phyloP scores from a whole-genome alignment of 2,329 filamentous ascomycete genomes.

The Hypoxylon sp. region DNA sequence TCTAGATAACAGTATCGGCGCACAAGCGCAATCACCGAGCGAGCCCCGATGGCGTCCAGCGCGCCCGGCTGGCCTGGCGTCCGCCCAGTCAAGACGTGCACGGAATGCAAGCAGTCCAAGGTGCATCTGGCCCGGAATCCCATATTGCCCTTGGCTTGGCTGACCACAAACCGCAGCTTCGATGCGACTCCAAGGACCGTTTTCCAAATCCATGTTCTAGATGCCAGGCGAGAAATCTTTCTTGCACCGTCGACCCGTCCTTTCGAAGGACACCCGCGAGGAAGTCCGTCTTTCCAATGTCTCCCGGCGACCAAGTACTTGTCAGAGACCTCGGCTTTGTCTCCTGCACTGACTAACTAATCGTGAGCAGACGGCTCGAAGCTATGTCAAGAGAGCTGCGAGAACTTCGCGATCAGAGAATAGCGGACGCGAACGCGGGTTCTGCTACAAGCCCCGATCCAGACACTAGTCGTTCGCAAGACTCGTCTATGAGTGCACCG shows the following conservation, averaged over 20 bases:
- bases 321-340: not conserved
- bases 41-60: slow-evolving; percentile 34
- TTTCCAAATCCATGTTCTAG: slow-evolving; percentile 45
- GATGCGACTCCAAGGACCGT: slow-evolving; percentile 45
- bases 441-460: slow-evolving; percentile 38
- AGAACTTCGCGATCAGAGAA: slow-evolving; percentile 42
- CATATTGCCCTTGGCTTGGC: slow-evolving; percentile 13
- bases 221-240: slow-evolving; percentile 41
- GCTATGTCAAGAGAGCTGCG: slow-evolving; percentile 46
- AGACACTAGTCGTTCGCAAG: slow-evolving; percentile 34
- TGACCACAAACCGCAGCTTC: slow-evolving; percentile 36
- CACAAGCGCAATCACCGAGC: not conserved
- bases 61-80: slow-evolving; percentile 39
- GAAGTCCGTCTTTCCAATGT: slow-evolving; percentile 37
- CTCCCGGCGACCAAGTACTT: not conserved
- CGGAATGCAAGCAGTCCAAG: slow-evolving; percentile 46
- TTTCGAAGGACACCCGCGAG: slow-evolving; percentile 45
- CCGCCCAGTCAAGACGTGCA: slow-evolving; percentile 43
- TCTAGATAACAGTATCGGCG: not conserved
- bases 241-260: slow-evolving; percentile 44
- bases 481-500: slow-evolving; percentile 21
- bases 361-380: slow-evolving; percentile 40
- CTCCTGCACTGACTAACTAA: slow-evolving; percentile 13
- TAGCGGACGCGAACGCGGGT: slow-evolving; percentile 24
- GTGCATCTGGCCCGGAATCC: slow-evolving; percentile 25